Conservation (phyloP, 371 early-diverging fungal species). For the Apophysomyces ossiformis region DNA sequence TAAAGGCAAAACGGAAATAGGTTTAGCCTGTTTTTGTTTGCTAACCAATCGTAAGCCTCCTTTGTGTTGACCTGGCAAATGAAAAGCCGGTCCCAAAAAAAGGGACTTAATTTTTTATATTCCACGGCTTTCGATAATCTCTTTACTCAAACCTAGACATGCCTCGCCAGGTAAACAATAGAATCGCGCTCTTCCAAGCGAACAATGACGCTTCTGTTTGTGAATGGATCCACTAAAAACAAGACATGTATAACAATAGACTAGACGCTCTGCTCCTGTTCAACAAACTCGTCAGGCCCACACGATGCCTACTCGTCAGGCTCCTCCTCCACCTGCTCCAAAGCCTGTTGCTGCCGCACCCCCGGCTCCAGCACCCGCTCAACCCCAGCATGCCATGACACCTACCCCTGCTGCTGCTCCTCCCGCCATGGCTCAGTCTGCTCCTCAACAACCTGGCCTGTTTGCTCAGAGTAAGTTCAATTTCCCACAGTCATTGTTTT, state of each 20-base stretch:
- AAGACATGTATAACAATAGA: constrained; percentile 19
- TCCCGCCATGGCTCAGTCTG: constrained; percentile 53
- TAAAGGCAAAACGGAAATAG: too few species aligned
- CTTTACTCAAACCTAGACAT: not conserved
- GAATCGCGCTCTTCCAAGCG: too few species aligned
- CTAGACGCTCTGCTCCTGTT: constrained; percentile 64
- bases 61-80: too few species aligned
- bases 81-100: too few species aligned
- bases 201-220: not conserved
- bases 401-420: constrained; percentile 44
- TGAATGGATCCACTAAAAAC: not conserved
- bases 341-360: constrained; percentile 31
- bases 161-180: constrained; percentile 12
- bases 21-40: too few species aligned
- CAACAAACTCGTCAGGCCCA: constrained; percentile 71
- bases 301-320: constrained; percentile 74
- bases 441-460: constrained; percentile 72
- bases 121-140: too few species aligned
- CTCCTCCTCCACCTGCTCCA: constrained; percentile 61
- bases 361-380: constrained; percentile 47
- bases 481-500: not conserved
- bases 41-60: too few species aligned
- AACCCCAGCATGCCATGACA: constrained; percentile 43
- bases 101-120: too few species aligned
- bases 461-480: constrained; percentile 69